Evolutionary conservation across 2,329 filamentous ascomycete genomes (phyloP).

Genomic region (Neonectria magnoliae): DNA sequence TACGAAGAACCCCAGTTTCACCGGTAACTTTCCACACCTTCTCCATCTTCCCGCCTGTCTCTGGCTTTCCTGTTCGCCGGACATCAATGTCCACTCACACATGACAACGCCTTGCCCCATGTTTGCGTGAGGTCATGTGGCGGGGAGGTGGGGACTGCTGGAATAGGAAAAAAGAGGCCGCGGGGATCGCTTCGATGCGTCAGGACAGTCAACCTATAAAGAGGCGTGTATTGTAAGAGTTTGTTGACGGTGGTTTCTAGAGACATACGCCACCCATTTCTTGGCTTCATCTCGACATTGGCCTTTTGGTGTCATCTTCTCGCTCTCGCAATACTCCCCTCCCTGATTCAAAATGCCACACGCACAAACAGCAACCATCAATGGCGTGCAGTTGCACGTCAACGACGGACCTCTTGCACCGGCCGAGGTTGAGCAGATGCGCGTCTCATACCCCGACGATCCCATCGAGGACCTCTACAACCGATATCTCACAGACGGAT

Average conservation of each 20-base stretch:
- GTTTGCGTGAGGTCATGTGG: constrained; percentile 1
- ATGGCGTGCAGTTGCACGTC: constrained; percentile 37
- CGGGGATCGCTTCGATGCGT: not conserved
- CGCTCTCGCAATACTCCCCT: not conserved
- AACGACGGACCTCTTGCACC: constrained; percentile 53
- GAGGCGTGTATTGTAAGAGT: constrained; percentile 2
- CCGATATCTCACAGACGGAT: constrained; percentile 55
- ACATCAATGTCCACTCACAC: not conserved
- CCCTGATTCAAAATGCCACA: constrained; percentile 14
- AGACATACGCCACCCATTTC: not conserved
- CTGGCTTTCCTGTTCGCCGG: not conserved
- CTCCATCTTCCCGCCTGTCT: not conserved
- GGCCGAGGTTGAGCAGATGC: constrained; percentile 54
- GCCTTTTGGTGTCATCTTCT: not conserved
- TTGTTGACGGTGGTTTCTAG: no score
- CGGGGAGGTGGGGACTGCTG: constrained; percentile 10
- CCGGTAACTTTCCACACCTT: not conserved
- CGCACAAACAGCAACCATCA: constrained; percentile 23
- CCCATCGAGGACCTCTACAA: constrained; percentile 59
- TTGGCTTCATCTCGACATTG: not conserved
- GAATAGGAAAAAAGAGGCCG: constrained; percentile 14
- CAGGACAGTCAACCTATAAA: constrained; percentile 10
- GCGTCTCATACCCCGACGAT: constrained; percentile 53
- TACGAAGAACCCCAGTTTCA: not conserved
- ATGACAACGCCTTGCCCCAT: constrained; percentile 4